Conservation (phyloP, 306 rosid genomes). For the Casuarina equisetifolia region DNA sequence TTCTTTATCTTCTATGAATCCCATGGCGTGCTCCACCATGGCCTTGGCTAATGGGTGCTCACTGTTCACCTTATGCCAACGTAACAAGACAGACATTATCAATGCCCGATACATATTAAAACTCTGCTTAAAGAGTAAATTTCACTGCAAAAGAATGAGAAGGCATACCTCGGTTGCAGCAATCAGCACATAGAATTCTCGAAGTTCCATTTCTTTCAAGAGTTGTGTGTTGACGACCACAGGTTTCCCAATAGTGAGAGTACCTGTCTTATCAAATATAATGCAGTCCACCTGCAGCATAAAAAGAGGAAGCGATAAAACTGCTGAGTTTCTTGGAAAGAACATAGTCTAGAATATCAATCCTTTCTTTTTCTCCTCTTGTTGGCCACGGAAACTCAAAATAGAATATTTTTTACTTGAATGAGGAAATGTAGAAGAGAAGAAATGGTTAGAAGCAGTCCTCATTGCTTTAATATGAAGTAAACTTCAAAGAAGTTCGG, state of each 20-base stretch:
- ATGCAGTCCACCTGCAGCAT: constrained; percentile 69
- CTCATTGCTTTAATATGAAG: not conserved
- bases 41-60: constrained; percentile 91
- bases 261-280: constrained; percentile 87
- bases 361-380: not conserved
- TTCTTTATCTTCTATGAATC: constrained; percentile 43
- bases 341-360: not conserved
- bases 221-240: constrained; percentile 57
- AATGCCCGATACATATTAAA: not conserved
- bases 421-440: no score
- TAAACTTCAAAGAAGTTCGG: not conserved
- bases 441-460: no score
- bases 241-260: constrained; percentile 83
- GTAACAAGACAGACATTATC: not conserved
- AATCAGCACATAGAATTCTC: constrained; percentile 54
- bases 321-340: not conserved
- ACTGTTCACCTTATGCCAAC: constrained; percentile 63
- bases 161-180: constrained; percentile 73
- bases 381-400: no score
- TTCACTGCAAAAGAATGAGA: not conserved
- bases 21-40: constrained; percentile 67
- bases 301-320: not conserved
- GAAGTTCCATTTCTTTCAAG: constrained; percentile 31
- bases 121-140: not conserved
- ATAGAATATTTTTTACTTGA: no score